Base-by-base conservation (phyloP, 1,284 basidiomycete species). In the Puccinia horiana region DNA sequence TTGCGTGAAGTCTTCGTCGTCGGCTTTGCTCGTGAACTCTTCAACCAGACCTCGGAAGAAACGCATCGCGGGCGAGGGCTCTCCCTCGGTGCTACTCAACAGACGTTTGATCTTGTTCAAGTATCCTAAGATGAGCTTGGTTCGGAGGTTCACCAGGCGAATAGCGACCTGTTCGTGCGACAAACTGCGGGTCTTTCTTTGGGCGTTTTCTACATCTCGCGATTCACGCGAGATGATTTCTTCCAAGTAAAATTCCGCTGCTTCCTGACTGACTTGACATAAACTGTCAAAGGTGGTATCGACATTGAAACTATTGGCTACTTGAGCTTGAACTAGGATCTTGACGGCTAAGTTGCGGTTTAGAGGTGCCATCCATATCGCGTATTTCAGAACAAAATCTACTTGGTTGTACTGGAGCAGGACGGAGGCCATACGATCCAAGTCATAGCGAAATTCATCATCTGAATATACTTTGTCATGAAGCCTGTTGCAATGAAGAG, bases 341-440 rank as follows among this genome's bases (percentile, higher is more conserved):
- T 91, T 91, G 49, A 96, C 86, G 0, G 92, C 94, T 54, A 90
- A 90, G 26, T 92, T 91, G 0, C 90, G 88, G 86, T 93, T 91
- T 37, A 90, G 90, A 84, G 90, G 90, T 0, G 91, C 89, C 32
- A 98, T 87, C 95, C 95, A 96, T 6, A 94, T 87, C 0, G 90
- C 92, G 90, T 94, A 95, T 76, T 90, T 89, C 82, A 92, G 91
- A 3, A 91, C 90, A 69, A 94, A 85, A 6, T 88, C 86, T 35
- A 90, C 89, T 85, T 93, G 91, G 61, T 90, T 89, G 83, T 90
- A 91, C 78, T 89, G 89, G 44, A 88, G 90, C 2, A 96, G 88
- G 20, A 94, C 87, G 2, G 88, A 86, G 67, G 92, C 89, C 86
- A 97, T 91, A 83, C 91, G 90, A 5, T 89, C 88, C 0, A 93